phyloP scores from a whole-genome alignment of 306 rosid species.

The Ceratonia siliqua region DNA sequence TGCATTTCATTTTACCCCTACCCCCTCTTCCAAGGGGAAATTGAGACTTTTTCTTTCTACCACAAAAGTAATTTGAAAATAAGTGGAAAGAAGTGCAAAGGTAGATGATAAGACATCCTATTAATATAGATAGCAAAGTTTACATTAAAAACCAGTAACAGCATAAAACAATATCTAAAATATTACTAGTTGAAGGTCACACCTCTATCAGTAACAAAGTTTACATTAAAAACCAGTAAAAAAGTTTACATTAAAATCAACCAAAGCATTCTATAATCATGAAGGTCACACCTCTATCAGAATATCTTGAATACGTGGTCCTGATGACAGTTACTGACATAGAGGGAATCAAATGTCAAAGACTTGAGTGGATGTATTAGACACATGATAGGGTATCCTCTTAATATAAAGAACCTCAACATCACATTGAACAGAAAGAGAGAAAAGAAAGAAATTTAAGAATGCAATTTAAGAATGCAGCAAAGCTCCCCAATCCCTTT shows the following conservation, averaged over 20 bases:
- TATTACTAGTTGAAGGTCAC: background rate
- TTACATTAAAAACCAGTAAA: no score
- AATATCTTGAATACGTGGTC: background rate
- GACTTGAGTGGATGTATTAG: background rate
- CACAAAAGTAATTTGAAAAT: no score
- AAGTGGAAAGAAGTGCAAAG: background rate
- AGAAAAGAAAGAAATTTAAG: no score
- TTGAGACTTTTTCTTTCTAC: background rate
- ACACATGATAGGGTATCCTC: background rate
- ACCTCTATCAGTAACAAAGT: background rate
- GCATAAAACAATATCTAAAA: no score
- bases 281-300: background rate
- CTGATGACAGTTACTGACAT: background rate
- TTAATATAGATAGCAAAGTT: background rate
- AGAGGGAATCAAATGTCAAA: background rate
- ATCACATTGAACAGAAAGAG: no score
- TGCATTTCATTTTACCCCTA: background rate
- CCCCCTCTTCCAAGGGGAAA: background rate
- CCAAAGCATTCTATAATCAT: background rate
- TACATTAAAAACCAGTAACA: no score
- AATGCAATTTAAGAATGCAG: no score
- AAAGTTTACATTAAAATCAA: no score
- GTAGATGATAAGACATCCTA: background rate
- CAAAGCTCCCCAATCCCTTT: no score
- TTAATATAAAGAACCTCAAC: no score